Evolutionary conservation across 169 alveolate genomes (phyloP), one percentile per base, ranked within the genome.

Genomic region (Prorocentrum cordatum): DNA sequence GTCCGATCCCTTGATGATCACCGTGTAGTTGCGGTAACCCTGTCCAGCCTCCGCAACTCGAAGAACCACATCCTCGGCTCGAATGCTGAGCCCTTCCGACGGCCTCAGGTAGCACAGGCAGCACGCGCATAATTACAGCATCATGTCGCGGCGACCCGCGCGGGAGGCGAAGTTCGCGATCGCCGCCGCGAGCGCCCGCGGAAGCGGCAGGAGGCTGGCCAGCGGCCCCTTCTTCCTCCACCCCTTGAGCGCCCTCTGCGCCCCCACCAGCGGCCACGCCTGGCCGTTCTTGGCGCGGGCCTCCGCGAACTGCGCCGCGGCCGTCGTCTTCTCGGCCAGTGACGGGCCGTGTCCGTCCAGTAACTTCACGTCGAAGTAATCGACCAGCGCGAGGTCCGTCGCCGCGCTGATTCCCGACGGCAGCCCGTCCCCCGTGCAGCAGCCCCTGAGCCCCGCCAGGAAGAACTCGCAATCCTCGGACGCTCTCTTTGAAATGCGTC

Each of bases 181-280:
- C 3, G 73, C 87, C 24, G 5, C 31, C 20, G 20, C 14, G n/a
- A 75, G 2, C 5, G 29, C 39, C 6, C 42, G 9, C 2, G 87
- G 87, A 3, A 75, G 27, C 20, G 87, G 87, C 18, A 66, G 66
- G 0, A 22, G 39, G 61, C 66, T 45, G 27, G 16, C 16, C 9
- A 64, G 79, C 10, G 89, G 89, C 27, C 3, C 32, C 26, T 75
- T n/a, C n/a, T n/a, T 75, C 24, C 87, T 6, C 87, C 87, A 75
- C 7, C 87, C 87, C 36, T 26, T 54, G 26, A 75, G n/a, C 0
- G 87, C 71, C 38, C 87, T 6, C 31, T 39, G 27, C n/a, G 29
- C 18, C 9, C 87, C 3, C 2, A 20, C n/a, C 2, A 75, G 61
- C 0, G 2, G 2, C 27, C 87, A n/a, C n/a, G n/a, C n/a, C n/a